Conservation (phyloP, 306 rosid species). For the Astragalus glycyphyllos region DNA sequence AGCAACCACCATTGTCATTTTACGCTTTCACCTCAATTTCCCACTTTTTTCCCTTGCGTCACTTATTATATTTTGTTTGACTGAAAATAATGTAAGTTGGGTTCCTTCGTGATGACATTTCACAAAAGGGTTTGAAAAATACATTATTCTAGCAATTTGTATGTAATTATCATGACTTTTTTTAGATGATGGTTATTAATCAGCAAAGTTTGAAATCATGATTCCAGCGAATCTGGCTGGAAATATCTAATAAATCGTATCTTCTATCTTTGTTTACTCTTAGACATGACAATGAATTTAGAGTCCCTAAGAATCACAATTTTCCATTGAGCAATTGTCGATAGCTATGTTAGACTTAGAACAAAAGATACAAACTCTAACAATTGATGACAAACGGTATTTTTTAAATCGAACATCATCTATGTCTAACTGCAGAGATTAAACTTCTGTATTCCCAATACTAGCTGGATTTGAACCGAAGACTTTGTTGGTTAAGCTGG, state of each 20-base stretch:
- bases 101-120: slow-evolving; percentile 41
- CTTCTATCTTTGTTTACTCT: neutral
- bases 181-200: neutral
- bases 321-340: no score
- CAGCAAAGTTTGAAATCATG: slow-evolving; percentile 20
- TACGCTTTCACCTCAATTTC: slow-evolving; percentile 23
- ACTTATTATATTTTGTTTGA: slow-evolving; percentile 14
- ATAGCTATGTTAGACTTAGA: no score
- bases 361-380: no score
- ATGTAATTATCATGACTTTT: slow-evolving; percentile 17
- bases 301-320: no score
- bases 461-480: no score
- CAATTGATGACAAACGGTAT: no score
- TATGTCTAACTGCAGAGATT: no score
- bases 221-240: neutral
- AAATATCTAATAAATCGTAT: slow-evolving; percentile 36
- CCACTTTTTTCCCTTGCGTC: slow-evolving; percentile 9
- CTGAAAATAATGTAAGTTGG: slow-evolving; percentile 31
- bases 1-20: slow-evolving; percentile 29
- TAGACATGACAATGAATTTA: neutral
- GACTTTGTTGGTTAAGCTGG: no score
- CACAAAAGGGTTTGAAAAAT: slow-evolving; percentile 44
- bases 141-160: slow-evolving; percentile 33
- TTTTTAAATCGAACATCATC: no score
- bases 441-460: no score